These are phyloP conservation scores for Botrytis medusae DNA, from an alignment of 2,329 filamentous ascomycete genomes.

Conservation along the genomic window DNA sequence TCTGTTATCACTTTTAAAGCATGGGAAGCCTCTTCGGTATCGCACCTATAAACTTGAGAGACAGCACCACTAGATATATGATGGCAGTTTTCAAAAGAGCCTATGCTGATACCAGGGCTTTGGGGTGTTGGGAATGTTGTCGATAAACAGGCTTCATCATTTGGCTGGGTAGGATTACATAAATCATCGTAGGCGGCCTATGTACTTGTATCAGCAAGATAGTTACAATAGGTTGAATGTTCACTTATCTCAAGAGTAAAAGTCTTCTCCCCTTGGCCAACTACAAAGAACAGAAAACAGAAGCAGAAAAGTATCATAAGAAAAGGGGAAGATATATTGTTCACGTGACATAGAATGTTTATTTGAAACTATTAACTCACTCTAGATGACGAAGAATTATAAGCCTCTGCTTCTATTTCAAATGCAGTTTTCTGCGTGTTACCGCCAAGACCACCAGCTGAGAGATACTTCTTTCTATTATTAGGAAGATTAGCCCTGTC, in stretches of 20 bases:
- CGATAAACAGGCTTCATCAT: constrained; percentile 26
- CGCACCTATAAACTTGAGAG: constrained; percentile 74
- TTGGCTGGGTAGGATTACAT: constrained; percentile 40
- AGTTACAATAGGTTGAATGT: not conserved
- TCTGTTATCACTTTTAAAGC: constrained; percentile 87
- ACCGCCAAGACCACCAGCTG: constrained; percentile 45
- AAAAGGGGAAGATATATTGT: not conserved
- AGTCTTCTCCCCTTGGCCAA: not conserved
- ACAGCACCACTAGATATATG: constrained; percentile 69
- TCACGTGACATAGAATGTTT: not conserved
- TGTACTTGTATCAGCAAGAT: not conserved
- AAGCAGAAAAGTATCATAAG: not conserved
- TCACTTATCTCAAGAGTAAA: not conserved
- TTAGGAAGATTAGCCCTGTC: not conserved
- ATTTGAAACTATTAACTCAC: constrained; percentile 46
- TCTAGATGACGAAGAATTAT: constrained; percentile 55
- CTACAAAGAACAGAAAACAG: not conserved
- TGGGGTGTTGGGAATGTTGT: constrained; percentile 24
- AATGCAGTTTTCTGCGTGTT: constrained; percentile 56
- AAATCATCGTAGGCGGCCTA: constrained; percentile 53
- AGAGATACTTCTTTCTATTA: constrained; percentile 34
- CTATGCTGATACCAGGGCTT: constrained; percentile 50
- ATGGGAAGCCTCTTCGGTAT: constrained; percentile 42
- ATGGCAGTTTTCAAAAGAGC: constrained; percentile 53
- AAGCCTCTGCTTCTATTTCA: constrained; percentile 63